Conservation (phyloP, 148 eudicot genomes). For the Amaranthus palmeri region DNA sequence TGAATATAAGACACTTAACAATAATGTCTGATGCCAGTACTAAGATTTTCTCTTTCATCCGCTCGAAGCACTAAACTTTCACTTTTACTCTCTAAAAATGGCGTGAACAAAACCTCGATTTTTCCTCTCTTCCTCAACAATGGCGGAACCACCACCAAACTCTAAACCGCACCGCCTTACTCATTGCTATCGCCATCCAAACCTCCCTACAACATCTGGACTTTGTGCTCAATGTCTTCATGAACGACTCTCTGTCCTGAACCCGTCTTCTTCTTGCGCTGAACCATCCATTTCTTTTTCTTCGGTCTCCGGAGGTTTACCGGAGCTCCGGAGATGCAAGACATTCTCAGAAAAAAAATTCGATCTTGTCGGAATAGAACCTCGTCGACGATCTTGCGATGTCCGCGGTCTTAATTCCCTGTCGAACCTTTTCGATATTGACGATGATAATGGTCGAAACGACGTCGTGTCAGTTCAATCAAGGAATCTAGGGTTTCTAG, state of each 20-base stretch:
- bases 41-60: no score
- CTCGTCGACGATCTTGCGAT: slow-evolving; percentile 73
- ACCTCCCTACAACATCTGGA: slow-evolving; percentile 53
- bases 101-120: background rate
- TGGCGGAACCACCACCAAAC: slow-evolving; percentile 29
- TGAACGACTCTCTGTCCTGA: slow-evolving; percentile 77
- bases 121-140: slow-evolving; percentile 6
- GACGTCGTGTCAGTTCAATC: slow-evolving; percentile 35
- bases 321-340: slow-evolving; percentile 75
- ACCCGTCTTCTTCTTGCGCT: slow-evolving; percentile 31
- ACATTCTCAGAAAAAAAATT: slow-evolving; percentile 40
- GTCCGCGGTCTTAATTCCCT: slow-evolving; percentile 47
- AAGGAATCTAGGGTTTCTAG: slow-evolving; percentile 46
- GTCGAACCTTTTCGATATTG: slow-evolving; percentile 35
- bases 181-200: slow-evolving; percentile 71
- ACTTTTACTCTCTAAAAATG: background rate
- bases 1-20: no score
- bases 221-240: slow-evolving; percentile 75
- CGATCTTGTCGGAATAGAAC: slow-evolving; percentile 36
- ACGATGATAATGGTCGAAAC: slow-evolving; percentile 32
- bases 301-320: slow-evolving; percentile 5
- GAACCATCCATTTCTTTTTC: slow-evolving; percentile 14
- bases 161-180: slow-evolving; percentile 52
- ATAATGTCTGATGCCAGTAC: no score
- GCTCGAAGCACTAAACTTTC: no score